Evolutionary conservation across 2,329 filamentous ascomycete genomes (phyloP).

Genomic region (Aspergillus novofumigatus): DNA sequence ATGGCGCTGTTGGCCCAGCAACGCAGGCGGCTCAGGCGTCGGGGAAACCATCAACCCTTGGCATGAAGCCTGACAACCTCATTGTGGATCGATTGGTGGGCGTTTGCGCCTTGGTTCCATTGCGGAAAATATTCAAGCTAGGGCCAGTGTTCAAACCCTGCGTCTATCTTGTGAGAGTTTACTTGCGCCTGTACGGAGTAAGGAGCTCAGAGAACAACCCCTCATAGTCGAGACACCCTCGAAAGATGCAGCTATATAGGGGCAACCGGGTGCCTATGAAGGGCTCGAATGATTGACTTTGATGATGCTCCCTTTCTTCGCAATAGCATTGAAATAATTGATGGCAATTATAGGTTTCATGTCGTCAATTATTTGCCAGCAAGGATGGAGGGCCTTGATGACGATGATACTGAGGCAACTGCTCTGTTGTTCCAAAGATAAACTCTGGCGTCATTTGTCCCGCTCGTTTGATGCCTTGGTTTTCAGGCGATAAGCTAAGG

Average conservation of each 20-base stretch:
- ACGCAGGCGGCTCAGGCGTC: constrained; percentile 27
- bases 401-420: neutral
- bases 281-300: constrained; percentile 19
- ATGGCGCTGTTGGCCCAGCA: constrained; percentile 37
- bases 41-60: constrained; percentile 27
- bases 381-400: neutral
- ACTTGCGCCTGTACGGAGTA: neutral
- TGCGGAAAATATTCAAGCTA: neutral
- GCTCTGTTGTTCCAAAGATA: neutral
- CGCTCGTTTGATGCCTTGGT: neutral
- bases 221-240: neutral
- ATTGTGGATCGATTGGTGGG: constrained; percentile 13
- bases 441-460: neutral
- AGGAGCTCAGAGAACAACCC: neutral
- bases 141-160: neutral
- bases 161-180: neutral
- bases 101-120: constrained; percentile 14
- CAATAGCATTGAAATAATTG: constrained; percentile 18
- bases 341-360: constrained; percentile 5
- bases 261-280: constrained; percentile 11
- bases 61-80: constrained; percentile 12
- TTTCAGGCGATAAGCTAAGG: neutral
- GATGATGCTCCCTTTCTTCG: constrained; percentile 15
- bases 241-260: neutral
- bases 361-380: constrained; percentile 10